These are phyloP conservation scores for Elaeagnus macrophylla DNA, from an alignment of 306 rosid genomes.

Conservation along the genomic window DNA sequence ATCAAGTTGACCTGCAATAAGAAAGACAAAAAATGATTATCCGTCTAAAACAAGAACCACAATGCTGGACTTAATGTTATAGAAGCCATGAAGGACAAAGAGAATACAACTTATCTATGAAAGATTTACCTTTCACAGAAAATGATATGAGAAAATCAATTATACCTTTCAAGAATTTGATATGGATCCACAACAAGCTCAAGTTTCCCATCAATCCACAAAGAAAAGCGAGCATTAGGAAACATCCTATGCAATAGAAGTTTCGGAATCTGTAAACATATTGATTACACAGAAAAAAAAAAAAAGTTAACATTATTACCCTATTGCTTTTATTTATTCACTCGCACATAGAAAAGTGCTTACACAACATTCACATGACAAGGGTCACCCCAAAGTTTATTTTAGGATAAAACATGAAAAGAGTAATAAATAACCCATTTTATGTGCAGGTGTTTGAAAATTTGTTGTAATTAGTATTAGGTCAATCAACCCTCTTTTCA, in stretches of 20 bases:
- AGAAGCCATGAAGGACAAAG: neutral
- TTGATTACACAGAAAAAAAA: constrained; percentile 19
- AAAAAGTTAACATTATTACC: constrained; percentile 1
- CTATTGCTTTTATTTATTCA: neutral
- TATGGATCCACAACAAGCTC: constrained; percentile 89
- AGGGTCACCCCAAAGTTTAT: neutral
- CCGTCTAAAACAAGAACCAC: neutral
- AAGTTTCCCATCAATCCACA: constrained; percentile 94
- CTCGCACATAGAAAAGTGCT: neutral
- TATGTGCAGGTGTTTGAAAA: no score
- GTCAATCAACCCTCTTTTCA: no score
- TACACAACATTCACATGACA: neutral
- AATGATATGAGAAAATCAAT: neutral
- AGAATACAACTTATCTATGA: neutral
- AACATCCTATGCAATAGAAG: constrained; percentile 78
- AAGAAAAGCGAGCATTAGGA: constrained; percentile 85
- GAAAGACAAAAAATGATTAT: neutral
- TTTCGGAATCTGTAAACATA: constrained; percentile 73
- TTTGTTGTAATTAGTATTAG: no score
- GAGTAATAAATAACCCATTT: neutral
- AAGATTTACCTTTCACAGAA: neutral
- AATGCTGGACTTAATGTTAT: neutral
- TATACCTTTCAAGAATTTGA: constrained; percentile 81
- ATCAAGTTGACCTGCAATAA: constrained; percentile 2
- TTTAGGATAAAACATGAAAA: neutral